phyloP scores from a whole-genome alignment of 2,329 filamentous ascomycete genomes.

The Bretziella fagacearum region DNA sequence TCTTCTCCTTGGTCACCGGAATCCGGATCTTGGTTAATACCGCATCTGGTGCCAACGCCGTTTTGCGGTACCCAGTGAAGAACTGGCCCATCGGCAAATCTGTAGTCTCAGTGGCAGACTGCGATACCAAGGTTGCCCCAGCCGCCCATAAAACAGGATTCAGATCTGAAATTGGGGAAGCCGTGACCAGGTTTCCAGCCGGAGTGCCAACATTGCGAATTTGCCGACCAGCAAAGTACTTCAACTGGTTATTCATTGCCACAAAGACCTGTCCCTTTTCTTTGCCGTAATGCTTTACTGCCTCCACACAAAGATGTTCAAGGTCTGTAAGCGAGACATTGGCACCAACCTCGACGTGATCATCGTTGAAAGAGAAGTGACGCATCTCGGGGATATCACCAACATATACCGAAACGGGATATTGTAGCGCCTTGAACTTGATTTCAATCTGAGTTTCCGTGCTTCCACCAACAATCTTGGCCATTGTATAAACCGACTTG shows the following conservation, averaged over 20 bases:
- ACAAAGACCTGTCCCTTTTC: conserved; percentile 60
- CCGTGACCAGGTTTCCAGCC: conserved; percentile 84
- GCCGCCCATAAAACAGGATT: conserved; percentile 88
- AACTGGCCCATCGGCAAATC: conserved; percentile 87
- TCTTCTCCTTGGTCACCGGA: conserved; percentile 53
- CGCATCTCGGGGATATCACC: conserved; percentile 83
- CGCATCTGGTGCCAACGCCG: conserved; percentile 63
- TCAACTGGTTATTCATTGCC: conserved; percentile 86
- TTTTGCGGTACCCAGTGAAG: conserved; percentile 80
- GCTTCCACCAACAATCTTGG: conserved; percentile 90
- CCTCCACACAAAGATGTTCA: conserved; percentile 66
- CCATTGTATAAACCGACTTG: conserved; percentile 66
- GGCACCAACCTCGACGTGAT: conserved; percentile 78
- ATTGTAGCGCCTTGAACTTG: conserved; percentile 91
- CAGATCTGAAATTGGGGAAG: conserved; percentile 88
- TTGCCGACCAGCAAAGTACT: conserved; percentile 86
- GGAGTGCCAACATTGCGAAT: conserved; percentile 97
- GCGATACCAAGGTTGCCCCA: conserved; percentile 65
- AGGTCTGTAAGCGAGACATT: conserved; percentile 88
- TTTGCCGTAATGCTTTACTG: conserved; percentile 60
- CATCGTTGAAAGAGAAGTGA: conserved; percentile 61
- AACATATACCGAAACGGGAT: conserved; percentile 77
- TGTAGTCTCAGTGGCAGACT: conserved; percentile 52
- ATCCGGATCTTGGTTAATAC: conserved; percentile 80
- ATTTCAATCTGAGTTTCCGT: conserved; percentile 97